phyloP scores from a whole-genome alignment of 2,329 filamentous ascomycete genomes.

The Endoconidiophora polonica region DNA sequence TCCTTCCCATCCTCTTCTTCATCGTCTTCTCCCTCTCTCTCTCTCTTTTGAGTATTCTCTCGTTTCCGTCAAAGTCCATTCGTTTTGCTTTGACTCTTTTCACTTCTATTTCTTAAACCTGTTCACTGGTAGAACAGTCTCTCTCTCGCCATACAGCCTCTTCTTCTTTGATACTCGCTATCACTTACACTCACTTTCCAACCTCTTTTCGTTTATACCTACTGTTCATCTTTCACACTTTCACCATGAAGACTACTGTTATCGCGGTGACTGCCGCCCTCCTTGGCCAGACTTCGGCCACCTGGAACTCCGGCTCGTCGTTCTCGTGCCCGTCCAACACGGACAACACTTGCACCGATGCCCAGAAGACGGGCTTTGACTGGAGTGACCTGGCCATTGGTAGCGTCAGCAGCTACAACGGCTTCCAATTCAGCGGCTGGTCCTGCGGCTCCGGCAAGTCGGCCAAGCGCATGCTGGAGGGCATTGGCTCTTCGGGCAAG shows the following conservation, averaged over 20 bases:
- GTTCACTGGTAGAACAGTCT: constrained; percentile 13
- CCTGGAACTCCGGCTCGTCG: constrained; percentile 21
- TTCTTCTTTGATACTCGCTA: constrained; percentile 18
- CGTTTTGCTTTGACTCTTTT: constrained; percentile 14
- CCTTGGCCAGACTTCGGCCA: constrained; percentile 33
- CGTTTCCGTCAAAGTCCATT: constrained; percentile 7
- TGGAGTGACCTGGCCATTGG: constrained; percentile 50
- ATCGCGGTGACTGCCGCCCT: constrained; percentile 32
- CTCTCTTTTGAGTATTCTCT: constrained; percentile 16
- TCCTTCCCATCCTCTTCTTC: background rate
- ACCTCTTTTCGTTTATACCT: constrained; percentile 17
- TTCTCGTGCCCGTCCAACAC: constrained; percentile 56
- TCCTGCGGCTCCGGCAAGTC: constrained; percentile 37
- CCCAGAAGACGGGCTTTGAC: constrained; percentile 54
- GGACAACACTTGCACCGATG: constrained; percentile 58
- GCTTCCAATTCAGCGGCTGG: constrained; percentile 60
- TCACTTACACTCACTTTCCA: constrained; percentile 19
- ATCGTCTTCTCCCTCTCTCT: background rate
- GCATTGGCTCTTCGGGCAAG: constrained; percentile 26
- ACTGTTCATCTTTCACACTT: constrained; percentile 14
- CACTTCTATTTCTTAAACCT: constrained; percentile 8
- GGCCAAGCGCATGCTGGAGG: constrained; percentile 25
- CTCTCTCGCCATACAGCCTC: constrained; percentile 14
- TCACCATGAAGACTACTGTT: constrained; percentile 35
- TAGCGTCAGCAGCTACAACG: constrained; percentile 47